Evolutionary conservation across 1,284 basidiomycete genomes (phyloP), one percentile per base, ranked within the genome.

Genomic region (Rhodotorula sp.): DNA sequence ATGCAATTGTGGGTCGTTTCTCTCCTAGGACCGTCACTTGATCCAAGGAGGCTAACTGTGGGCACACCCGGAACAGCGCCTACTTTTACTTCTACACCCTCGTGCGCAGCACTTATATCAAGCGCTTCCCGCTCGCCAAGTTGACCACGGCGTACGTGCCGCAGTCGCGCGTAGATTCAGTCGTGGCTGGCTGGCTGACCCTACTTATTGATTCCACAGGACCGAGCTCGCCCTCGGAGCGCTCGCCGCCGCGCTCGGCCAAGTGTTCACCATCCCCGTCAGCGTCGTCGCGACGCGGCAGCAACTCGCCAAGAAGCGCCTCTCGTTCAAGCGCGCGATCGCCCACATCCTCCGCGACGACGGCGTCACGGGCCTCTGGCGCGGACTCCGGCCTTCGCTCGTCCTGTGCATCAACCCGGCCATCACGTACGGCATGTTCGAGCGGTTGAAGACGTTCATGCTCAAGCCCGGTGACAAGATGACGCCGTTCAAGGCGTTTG

Each of bases 81-180:
- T 99, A 99, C 85, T 99, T 99, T 85, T 98, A 97, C 87, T 98
- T 97, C 86, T 98, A 98, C 83, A 91, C 93, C 39, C 86, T 93
- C 80, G 91, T 98, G 43, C 88, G 93, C 75, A 88, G 86, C 31
- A 86, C 91, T 12, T 95, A 95, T 82, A 87, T 90, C 77, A 88
- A 87, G 78, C 87, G 92, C 43, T 79, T 78, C 80, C 90, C 76
- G 43, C 78, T 72, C 10, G 62, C 51, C 10, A 65, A 70, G 5
- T 65, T 79, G 64, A 75, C 70, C 62, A 79, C 78, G 5, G 72
- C 76, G 78, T 78, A 29, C n/a, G 78, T 59, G 34, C 8, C 34
- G 34, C 5, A 10, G 5, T 39, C 8, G 34, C 34, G 34, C 34
- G 34, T 39, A 39, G 34, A 39, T 39, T 61, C 21, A 1, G 4